phyloP scores from a whole-genome alignment of 306 rosid species.

The Quercus ilex region DNA sequence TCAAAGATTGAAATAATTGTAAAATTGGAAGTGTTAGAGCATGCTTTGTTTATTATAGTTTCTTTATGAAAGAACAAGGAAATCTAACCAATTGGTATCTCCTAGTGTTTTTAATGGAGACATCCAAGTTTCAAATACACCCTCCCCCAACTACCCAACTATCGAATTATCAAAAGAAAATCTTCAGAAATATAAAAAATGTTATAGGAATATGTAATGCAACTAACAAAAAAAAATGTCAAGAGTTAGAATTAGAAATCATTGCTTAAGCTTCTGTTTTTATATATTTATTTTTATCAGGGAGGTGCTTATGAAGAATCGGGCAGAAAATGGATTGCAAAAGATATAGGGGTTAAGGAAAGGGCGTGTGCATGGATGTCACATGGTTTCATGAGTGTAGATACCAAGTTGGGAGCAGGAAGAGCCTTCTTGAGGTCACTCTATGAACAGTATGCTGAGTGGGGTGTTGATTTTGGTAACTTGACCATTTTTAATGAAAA shows the following conservation, averaged over 20 bases:
- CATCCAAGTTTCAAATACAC: too few relatives aligned
- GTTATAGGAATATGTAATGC: background rate
- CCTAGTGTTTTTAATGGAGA: too few relatives aligned
- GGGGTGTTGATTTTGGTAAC: conserved; percentile 98
- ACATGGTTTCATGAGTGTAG: conserved; percentile 91
- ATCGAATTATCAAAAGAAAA: background rate
- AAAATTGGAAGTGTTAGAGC: background rate
- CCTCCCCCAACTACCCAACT: too few relatives aligned
- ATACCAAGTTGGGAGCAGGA: conserved; percentile 73
- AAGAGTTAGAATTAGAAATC: background rate
- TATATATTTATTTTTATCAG: conserved; percentile 31
- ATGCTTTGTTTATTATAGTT: conserved; percentile 1
- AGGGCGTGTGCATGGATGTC: conserved; percentile 87
- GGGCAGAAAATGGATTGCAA: conserved; percentile 75
- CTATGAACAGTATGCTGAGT: conserved; percentile 71
- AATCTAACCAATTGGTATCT: too few relatives aligned
- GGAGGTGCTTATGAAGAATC: conserved; percentile 59
- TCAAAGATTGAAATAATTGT: background rate
- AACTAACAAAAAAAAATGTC: background rate
- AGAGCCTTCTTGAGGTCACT: conserved; percentile 86
- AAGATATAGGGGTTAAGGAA: conserved; percentile 68
- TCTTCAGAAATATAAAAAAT: background rate
- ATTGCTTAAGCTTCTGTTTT: conserved; percentile 18
- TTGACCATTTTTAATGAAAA: conserved; percentile 11
- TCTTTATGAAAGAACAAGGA: background rate